phyloP scores from a whole-genome alignment of 1,284 basidiomycete genomes.

The Bjerkandera adusta region DNA sequence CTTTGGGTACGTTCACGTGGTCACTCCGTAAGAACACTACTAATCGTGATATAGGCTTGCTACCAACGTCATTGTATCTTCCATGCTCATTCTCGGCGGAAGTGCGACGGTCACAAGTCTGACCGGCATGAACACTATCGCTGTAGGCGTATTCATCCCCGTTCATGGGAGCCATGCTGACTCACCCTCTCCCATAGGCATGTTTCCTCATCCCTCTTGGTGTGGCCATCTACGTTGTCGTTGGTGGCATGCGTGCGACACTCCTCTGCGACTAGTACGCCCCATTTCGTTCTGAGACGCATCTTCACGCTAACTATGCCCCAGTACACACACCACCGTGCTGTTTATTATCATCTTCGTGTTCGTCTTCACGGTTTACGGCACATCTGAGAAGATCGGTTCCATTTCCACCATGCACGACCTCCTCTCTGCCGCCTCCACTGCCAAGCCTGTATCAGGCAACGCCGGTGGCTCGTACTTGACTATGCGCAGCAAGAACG shows the following conservation, averaged over 20 bases:
- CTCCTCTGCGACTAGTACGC: constrained; percentile 39
- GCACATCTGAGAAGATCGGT: constrained; percentile 57
- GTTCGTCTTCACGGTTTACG: constrained; percentile 72
- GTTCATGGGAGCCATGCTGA: not conserved
- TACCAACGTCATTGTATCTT: constrained; percentile 63
- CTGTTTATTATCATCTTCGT: constrained; percentile 80
- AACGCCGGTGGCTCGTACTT: constrained; percentile 65
- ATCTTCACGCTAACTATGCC: not conserved
- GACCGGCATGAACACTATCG: constrained; percentile 54
- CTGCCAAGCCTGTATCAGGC: constrained; percentile 45
- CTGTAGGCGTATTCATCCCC: constrained; percentile 36
- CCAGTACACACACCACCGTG: constrained; percentile 75
- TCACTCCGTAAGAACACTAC: not conserved
- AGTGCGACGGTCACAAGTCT: constrained; percentile 59
- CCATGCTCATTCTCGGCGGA: constrained; percentile 60
- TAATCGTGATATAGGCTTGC: constrained; percentile 36
- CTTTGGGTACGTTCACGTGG: constrained; percentile 44
- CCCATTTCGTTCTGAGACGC: not conserved
- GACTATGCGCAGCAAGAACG: constrained; percentile 80
- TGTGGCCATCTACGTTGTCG: constrained; percentile 55
- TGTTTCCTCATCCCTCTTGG: constrained; percentile 64
- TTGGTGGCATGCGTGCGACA: constrained; percentile 48
- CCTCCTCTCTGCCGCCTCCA: constrained; percentile 42
- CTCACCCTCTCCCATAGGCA: constrained; percentile 35
- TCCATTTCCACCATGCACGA: constrained; percentile 50